These are phyloP conservation scores for Coniella vitis DNA, from an alignment of 2,329 filamentous ascomycete species.

Conservation along the genomic window DNA sequence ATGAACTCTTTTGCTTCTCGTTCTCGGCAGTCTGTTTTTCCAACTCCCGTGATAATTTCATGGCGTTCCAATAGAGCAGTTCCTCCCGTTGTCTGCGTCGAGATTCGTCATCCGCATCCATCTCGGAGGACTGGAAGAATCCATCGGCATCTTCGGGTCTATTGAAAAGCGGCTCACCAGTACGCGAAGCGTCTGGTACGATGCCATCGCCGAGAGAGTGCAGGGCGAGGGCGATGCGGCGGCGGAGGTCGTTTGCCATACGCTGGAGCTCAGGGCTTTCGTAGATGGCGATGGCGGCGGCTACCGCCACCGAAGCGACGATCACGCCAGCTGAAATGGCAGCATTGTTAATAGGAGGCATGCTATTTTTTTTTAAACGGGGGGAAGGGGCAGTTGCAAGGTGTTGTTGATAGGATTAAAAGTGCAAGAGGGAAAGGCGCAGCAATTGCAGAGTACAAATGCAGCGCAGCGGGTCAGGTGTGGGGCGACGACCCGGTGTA, in stretches of 20 bases:
- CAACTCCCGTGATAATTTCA: constrained; percentile 18
- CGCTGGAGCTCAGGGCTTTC: constrained; percentile 58
- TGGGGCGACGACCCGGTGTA: constrained; percentile 10
- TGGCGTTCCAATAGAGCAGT: constrained; percentile 55
- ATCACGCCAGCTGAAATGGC: constrained; percentile 51
- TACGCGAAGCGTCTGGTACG: constrained; percentile 31
- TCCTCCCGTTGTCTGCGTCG: constrained; percentile 57
- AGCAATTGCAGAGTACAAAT: no score
- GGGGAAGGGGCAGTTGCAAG: neutral
- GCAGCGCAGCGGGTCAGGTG: neutral
- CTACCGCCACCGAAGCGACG: constrained; percentile 50
- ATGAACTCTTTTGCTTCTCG: constrained; percentile 13
- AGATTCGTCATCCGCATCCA: constrained; percentile 57
- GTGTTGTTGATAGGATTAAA: neutral
- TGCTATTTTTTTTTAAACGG: constrained; percentile 20
- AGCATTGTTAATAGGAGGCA: constrained; percentile 51
- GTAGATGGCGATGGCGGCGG: constrained; percentile 54
- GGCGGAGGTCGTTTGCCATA: constrained; percentile 53
- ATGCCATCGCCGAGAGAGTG: constrained; percentile 54
- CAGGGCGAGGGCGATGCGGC: constrained; percentile 53
- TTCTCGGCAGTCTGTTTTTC: constrained; percentile 23
- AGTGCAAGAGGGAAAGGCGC: neutral
- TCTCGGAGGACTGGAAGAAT: constrained; percentile 47
- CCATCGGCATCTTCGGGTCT: constrained; percentile 60
- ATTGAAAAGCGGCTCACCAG: constrained; percentile 54